Percentiles rank a stretch among this genome's conserved stretches.
Evolutionary conservation across 2,329 filamentous ascomycete genomes (phyloP).

Genomic region (Hyphodiscus sp.): DNA sequence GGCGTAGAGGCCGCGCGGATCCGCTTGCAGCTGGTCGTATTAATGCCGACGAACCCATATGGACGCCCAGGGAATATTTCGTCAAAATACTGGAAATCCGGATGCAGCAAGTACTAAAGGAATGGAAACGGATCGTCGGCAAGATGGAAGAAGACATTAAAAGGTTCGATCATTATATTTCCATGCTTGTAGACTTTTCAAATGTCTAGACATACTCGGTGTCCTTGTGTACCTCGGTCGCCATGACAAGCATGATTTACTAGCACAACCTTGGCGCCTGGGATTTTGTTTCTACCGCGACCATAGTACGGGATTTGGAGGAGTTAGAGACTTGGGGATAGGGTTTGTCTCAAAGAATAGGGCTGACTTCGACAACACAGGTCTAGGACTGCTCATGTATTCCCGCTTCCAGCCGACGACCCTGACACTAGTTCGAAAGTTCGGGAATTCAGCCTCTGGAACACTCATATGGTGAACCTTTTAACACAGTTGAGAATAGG

Average conservation of each 20-base stretch:
- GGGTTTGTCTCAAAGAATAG: neutral
- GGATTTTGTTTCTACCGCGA: too few species aligned
- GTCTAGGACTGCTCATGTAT: neutral
- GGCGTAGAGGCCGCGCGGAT: constrained; percentile 1
- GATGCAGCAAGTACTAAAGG: constrained; percentile 2
- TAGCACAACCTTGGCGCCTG: too few species aligned
- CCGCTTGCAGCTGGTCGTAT: constrained; percentile 6
- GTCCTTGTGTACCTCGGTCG: too few species aligned
- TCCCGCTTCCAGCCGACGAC: neutral
- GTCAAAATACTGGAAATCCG: constrained; percentile 9
- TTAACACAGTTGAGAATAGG: neutral
- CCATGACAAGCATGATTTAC: too few species aligned
- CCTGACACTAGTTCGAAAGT: neutral
- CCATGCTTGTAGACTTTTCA: too few species aligned
- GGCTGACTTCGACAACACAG: neutral
- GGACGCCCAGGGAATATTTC: constrained; percentile 10
- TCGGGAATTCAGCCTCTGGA: neutral
- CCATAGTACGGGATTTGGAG: too few species aligned
- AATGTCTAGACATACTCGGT: too few species aligned
- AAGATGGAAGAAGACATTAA: constrained; percentile 2
- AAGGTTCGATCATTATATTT: constrained; percentile 1
- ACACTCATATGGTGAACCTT: neutral
- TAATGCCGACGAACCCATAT: constrained; percentile 4
- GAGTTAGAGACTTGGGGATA: too few species aligned
- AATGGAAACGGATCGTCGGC: constrained; percentile 6